Percentiles rank a stretch among this genome's conserved stretches.
phyloP scores from a whole-genome alignment of 1,284 basidiomycete species.

The Sutorius eximius region DNA sequence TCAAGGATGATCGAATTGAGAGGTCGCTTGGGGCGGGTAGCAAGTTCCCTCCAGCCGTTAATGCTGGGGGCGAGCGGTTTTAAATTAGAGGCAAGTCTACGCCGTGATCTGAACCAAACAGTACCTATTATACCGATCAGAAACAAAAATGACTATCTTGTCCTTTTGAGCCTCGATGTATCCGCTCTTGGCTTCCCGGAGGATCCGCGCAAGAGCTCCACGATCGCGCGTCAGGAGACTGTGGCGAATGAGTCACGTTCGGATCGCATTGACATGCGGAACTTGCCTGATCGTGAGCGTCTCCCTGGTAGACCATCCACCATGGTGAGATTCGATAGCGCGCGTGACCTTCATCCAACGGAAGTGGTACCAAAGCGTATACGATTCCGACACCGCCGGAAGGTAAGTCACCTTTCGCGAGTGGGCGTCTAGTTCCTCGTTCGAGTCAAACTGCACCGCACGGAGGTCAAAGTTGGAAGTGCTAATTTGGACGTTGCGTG shows the following conservation, averaged over 20 bases:
- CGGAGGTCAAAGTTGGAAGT: slow-evolving; percentile 40
- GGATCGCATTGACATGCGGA: neutral
- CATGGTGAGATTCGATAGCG: slow-evolving; percentile 7
- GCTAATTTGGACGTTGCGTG: slow-evolving; percentile 54
- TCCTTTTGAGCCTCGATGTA: slow-evolving; percentile 54
- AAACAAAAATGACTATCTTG: slow-evolving; percentile 56
- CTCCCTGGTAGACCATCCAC: slow-evolving; percentile 25
- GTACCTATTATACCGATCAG: slow-evolving; percentile 47
- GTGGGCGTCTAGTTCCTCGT: slow-evolving; percentile 27
- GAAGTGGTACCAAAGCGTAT: slow-evolving; percentile 51
- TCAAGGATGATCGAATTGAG: slow-evolving; percentile 67
- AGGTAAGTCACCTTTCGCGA: slow-evolving; percentile 46
- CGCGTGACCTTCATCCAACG: slow-evolving; percentile 48
- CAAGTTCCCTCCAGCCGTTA: slow-evolving; percentile 52
- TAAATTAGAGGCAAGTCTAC: neutral
- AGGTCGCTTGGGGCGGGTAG: slow-evolving; percentile 61
- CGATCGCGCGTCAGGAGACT: slow-evolving; percentile 57
- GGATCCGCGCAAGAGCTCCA: slow-evolving; percentile 46
- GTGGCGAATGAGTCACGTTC: neutral
- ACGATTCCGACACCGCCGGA: slow-evolving; percentile 45
- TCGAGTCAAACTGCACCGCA: slow-evolving; percentile 38
- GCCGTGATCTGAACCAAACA: neutral
- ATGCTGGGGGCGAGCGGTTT: slow-evolving; percentile 5
- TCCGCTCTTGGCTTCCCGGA: slow-evolving; percentile 55
- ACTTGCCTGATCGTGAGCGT: slow-evolving; percentile 26